Conservation (phyloP, 1,139 yeast species). For the Hemisphaericaspora xylofermentans region DNA sequence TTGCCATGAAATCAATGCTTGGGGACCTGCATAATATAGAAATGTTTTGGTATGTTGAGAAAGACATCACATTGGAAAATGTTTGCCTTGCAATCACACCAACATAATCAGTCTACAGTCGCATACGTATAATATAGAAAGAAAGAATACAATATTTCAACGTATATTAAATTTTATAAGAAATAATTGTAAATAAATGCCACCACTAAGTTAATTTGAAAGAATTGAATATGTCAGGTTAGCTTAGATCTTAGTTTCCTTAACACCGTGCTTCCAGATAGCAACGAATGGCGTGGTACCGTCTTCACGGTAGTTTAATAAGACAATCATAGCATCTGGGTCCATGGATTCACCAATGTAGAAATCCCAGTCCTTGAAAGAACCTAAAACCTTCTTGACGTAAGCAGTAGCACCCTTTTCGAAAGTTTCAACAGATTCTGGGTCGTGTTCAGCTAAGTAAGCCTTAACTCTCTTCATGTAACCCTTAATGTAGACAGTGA, state of each 20-base stretch:
- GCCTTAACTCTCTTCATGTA: conserved; percentile 97
- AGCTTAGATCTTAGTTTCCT: conserved; percentile 79
- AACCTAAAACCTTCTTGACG: conserved; percentile 91
- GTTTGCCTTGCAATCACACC: conserved; percentile 44
- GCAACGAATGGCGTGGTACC: conserved; percentile 97
- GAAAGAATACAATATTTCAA: background rate
- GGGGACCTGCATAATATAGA: conserved; percentile 37
- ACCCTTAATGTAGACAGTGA: conserved; percentile 92
- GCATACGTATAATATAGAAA: too few species aligned
- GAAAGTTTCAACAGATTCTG: conserved; percentile 81
- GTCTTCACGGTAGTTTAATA: conserved; percentile 99
- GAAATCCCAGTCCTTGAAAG: conserved; percentile 99
- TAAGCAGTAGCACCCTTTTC: conserved; percentile 96
- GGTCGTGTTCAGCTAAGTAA: conserved; percentile 80
- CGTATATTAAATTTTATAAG: background rate
- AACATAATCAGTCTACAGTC: too few species aligned
- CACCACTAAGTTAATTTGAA: background rate
- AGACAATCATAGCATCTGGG: conserved; percentile 97
- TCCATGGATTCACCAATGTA: conserved; percentile 99
- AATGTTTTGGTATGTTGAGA: conserved; percentile 58
- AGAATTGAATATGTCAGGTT: background rate
- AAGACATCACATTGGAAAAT: conserved; percentile 67
- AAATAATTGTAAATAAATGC: background rate
- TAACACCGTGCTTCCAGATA: conserved; percentile 98
- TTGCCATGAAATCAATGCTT: conserved; percentile 42